Evolutionary conservation across 2,329 filamentous ascomycete species (phyloP).

Genomic region (Epichloe gansuensis): DNA sequence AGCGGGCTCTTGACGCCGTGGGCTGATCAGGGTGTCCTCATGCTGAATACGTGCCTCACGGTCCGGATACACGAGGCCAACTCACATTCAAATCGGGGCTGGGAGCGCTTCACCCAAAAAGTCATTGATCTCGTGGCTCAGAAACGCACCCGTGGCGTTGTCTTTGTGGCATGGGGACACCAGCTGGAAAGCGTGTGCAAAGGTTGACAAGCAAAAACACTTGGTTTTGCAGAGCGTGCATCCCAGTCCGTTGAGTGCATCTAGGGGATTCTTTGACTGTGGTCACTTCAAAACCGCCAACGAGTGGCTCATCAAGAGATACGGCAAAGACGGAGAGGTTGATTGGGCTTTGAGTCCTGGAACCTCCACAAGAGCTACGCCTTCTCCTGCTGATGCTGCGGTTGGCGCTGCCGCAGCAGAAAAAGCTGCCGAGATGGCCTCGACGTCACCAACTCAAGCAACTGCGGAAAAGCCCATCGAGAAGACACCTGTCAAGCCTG

Average conservation of each 20-base stretch:
- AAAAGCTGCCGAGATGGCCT: slow-evolving; percentile 10
- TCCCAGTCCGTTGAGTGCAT: slow-evolving; percentile 83
- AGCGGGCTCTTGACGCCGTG: slow-evolving; percentile 81
- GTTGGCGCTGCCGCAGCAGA: slow-evolving; percentile 12
- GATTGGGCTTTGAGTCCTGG: slow-evolving; percentile 60
- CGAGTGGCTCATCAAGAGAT: slow-evolving; percentile 67
- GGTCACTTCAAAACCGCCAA: slow-evolving; percentile 74
- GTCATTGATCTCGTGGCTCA: slow-evolving; percentile 79
- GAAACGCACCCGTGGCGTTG: slow-evolving; percentile 67
- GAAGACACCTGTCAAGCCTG: not conserved
- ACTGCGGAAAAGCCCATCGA: not conserved
- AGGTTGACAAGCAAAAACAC: slow-evolving; percentile 62
- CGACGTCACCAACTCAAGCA: slow-evolving; percentile 11
- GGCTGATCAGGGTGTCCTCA: slow-evolving; percentile 83
- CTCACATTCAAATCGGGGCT: slow-evolving; percentile 74
- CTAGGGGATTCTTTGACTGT: slow-evolving; percentile 70
- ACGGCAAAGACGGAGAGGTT: slow-evolving; percentile 69
- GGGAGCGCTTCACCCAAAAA: slow-evolving; percentile 87
- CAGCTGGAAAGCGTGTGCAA: slow-evolving; percentile 67
- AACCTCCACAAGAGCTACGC: slow-evolving; percentile 19
- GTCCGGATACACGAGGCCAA: slow-evolving; percentile 83
- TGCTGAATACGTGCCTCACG: slow-evolving; percentile 91
- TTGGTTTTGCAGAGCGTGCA: slow-evolving; percentile 79
- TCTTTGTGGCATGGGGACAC: slow-evolving; percentile 87
- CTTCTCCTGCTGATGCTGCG: not conserved